Percentiles rank a stretch among this genome's conserved stretches.
Evolutionary conservation across 2,329 filamentous ascomycete genomes (phyloP).

Genomic region (Fusarium sp.): DNA sequence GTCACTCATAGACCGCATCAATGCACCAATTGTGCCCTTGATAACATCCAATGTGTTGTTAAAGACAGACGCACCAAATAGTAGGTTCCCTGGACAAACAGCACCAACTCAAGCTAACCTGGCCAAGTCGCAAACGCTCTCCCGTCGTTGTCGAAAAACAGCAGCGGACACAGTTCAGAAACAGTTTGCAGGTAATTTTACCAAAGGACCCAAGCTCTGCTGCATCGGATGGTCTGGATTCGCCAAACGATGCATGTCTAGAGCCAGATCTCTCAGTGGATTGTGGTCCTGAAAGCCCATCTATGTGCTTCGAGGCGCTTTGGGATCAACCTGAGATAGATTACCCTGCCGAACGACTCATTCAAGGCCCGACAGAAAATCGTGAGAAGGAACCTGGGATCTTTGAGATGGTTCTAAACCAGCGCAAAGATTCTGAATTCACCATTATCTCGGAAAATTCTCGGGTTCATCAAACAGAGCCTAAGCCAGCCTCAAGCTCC

Average conservation of each 20-base stretch:
- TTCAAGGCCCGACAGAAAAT: background rate
- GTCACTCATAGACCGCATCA: slow-evolving; percentile 13
- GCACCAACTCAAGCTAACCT: background rate
- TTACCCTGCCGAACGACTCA: background rate
- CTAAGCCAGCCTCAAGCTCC: background rate
- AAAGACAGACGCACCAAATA: slow-evolving; percentile 17
- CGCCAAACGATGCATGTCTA: background rate
- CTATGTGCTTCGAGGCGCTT: background rate
- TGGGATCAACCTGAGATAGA: background rate
- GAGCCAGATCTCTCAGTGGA: background rate
- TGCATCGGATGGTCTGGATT: background rate
- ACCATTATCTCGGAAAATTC: background rate
- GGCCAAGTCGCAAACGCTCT: background rate
- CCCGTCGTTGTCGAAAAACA: background rate
- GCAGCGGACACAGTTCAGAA: background rate
- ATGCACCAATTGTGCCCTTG: slow-evolving; percentile 24
- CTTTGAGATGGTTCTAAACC: background rate
- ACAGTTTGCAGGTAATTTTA: background rate
- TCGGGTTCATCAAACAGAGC: background rate
- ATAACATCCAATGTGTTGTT: slow-evolving; percentile 18
- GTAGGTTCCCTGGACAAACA: background rate
- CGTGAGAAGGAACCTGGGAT: background rate
- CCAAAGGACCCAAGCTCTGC: background rate
- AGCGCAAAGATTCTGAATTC: background rate
- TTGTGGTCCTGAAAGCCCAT: background rate